Evolutionary conservation across 2,329 filamentous ascomycete genomes (phyloP).

Genomic region (Rutstroemia sp.): DNA sequence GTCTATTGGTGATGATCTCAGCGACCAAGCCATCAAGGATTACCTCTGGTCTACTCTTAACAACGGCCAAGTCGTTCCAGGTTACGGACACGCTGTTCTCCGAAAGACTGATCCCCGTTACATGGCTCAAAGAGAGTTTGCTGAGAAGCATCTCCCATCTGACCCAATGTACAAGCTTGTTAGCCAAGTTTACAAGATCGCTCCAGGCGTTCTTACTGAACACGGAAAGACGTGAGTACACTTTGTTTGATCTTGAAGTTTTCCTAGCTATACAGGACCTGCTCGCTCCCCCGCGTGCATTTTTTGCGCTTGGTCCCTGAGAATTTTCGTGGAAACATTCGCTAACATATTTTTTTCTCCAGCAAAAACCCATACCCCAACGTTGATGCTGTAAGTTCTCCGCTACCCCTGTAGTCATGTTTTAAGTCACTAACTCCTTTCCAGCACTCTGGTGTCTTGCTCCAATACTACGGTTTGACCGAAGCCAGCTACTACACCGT

Average conservation of each 20-base stretch:
- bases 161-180: slow-evolving; percentile 99
- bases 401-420: not conserved
- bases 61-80: slow-evolving; percentile 88
- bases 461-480: slow-evolving; percentile 98
- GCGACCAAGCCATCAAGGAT: slow-evolving; percentile 92
- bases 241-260: slow-evolving; percentile 53
- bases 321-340: not conserved
- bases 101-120: slow-evolving; percentile 99
- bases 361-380: slow-evolving; percentile 87
- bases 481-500: slow-evolving; percentile 99
- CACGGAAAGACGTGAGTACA: slow-evolving; percentile 97
- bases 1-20: slow-evolving; percentile 84
- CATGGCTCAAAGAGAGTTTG: slow-evolving; percentile 96
- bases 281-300: no score
- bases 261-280: no score
- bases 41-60: slow-evolving; percentile 99
- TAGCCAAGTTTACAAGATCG: slow-evolving; percentile 99
- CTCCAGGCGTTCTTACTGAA: slow-evolving; percentile 93
- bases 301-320: not conserved
- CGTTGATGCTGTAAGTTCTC: slow-evolving; percentile 61
- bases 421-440: not conserved
- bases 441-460: slow-evolving; percentile 87
- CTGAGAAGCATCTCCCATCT: slow-evolving; percentile 57
- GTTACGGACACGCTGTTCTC: slow-evolving; percentile 97
- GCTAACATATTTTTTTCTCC: not conserved